Base-by-base conservation (phyloP, 2,329 filamentous ascomycete genomes). In the Blumeriella jaapii region DNA sequence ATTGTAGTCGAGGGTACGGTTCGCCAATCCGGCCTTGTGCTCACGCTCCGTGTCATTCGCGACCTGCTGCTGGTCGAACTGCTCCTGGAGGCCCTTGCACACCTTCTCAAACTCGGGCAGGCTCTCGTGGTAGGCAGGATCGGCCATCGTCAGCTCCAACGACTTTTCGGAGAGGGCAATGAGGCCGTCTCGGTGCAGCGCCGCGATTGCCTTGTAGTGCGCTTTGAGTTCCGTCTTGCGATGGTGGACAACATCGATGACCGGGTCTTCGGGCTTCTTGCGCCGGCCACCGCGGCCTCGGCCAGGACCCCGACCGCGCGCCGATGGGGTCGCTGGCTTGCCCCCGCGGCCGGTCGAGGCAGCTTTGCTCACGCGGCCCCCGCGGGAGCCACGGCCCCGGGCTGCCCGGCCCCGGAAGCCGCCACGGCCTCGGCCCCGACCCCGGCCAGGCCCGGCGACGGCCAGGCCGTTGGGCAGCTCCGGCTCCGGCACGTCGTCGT, bases 201-300 rank as follows among this genome's bases (percentile, higher is more conserved):
- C 29, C 19, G 44, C 44, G 14, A 55, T 39, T 26, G 45, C 32
- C 31, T 48, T 52, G 39, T 49, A 57, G 11, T 49, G 46, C 13
- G 37, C 32, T 17, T 47, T 49, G 4, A 57, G 39, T 7, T 47
- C 42, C 14, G 44, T 32, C 34, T 48, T 49, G 19, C 55, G 44
- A 34, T 51, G 43, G 33, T 53, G 52, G 6, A 50, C 30, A 13
- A 44, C 47, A 27, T 54, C 51, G 19, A 55, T 50, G 15, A 45
- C 34, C 13, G 49, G 45, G 30, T 53, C 47, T 24, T 41, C 41
- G 6, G 40, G 44, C 24, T 48, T 53, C 38, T 51, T 52, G 24
- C 51, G 47, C 8, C 51, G 45, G 34, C 46, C 45, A 20, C 46
- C 47, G 31, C 40, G 37, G 23, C 38, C 33, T 20, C 38, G 14